Evolutionary conservation across 768 basidiomycete species (phyloP), one percentile per base, ranked within the genome.

Genomic region (Lanmaoa pseudosensibilis): DNA sequence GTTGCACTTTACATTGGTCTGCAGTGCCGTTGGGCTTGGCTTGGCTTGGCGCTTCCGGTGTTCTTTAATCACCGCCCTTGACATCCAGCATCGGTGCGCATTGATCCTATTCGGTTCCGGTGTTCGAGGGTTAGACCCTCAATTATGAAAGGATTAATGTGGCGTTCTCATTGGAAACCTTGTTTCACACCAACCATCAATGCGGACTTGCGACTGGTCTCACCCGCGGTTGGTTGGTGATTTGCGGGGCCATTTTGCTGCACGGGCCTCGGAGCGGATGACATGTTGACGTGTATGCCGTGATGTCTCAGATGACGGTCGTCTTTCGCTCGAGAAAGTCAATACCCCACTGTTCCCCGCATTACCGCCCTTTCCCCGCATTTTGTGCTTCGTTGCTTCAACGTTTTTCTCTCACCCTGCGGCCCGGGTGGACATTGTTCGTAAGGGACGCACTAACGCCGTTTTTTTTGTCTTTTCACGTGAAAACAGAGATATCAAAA

Each of bases 401-500:
- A 27, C 27, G 1, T 3, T 13, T 34, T 23, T n/a, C 44, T 39
- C n/a, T n/a, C 37, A 30, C 23, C 16, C 16, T 27, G 27, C 27
- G 27, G 25, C 25, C 25, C 5, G 25, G 25, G 27, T 27, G 27
- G 27, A 27, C 27, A 27, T 27, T 27, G 30, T 23, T 10, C 23
- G 13, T 10, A 16, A 45, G 6, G 41, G 15, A 49, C 58, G 58
- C 45, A 53, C 62, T 72, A 52, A 72, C 55, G 23, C 54, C 58
- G 32, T 18, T 13, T 4, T 16, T 18, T 46, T 19, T 18, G 9
- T 19, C 23, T 18, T n/a, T n/a, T n/a, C n/a, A 27, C 27, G 2
- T 27, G 8, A 5, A 33, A 21, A 49, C 72, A 91, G 94, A 98
- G 75, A 94, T 96, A 63, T 87, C 87, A 18, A 98, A 98, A 80